phyloP scores from a whole-genome alignment of 768 basidiomycete species.

The Mycena kentingensis region DNA sequence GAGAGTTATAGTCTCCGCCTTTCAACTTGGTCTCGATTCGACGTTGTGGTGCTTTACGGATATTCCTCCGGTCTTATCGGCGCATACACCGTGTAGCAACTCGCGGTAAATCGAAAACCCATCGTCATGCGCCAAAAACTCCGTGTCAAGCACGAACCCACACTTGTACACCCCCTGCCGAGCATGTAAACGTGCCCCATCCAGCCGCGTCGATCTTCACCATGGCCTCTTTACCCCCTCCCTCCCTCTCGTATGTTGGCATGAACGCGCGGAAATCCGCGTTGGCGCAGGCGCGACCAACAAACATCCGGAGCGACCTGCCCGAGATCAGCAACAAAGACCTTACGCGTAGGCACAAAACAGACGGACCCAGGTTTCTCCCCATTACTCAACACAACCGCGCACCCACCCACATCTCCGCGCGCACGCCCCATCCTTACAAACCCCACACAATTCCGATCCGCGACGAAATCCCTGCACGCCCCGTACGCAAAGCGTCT shows the following conservation, averaged over 20 bases:
- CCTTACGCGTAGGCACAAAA: background rate
- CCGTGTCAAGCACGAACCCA: constrained; percentile 47
- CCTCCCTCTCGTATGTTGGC: constrained; percentile 46
- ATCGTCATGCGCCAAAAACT: no score
- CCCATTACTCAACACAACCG: constrained; percentile 69
- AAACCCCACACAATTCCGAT: constrained; percentile 73
- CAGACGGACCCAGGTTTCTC: constrained; percentile 33
- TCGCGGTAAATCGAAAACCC: no score
- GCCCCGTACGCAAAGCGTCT: constrained; percentile 68
- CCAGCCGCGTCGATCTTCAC: constrained; percentile 52
- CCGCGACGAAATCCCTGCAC: constrained; percentile 58
- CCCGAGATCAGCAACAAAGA: background rate
- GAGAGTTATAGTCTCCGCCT: no score
- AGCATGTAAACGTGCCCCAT: constrained; percentile 68
- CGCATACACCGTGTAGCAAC: no score
- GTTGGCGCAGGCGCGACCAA: constrained; percentile 54
- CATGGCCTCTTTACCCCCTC: no score
- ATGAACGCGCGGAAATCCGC: constrained; percentile 52
- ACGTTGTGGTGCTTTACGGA: no score
- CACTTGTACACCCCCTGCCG: constrained; percentile 55
- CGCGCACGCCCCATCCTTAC: constrained; percentile 64
- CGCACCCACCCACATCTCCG: no score
- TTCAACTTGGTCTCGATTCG: no score
- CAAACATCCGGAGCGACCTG: constrained; percentile 60
- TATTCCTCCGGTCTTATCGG: no score